Percentiles rank a stretch among this genome's conserved stretches.
phyloP scores from a whole-genome alignment of 2,329 filamentous ascomycete species.

The Monosporascus sp. region DNA sequence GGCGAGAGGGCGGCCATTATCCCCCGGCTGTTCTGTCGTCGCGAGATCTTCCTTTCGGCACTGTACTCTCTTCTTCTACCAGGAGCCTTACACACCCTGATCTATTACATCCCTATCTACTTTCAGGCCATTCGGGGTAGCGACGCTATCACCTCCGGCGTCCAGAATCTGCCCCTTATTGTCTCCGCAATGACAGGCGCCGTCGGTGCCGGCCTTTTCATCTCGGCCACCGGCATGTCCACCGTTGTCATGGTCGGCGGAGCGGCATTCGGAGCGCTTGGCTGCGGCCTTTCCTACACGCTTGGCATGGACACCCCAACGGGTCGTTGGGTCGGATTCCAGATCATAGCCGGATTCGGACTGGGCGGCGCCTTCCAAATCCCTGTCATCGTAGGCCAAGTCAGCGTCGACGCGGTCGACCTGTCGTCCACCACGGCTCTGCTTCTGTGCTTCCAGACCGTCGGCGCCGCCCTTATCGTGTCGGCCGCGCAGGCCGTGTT shows the following conservation, averaged over 20 bases:
- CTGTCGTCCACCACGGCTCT: conserved; percentile 22
- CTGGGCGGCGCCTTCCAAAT: conserved; percentile 26
- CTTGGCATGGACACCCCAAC: conserved; percentile 20
- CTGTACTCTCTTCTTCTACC: too few relatives aligned
- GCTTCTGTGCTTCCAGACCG: not conserved
- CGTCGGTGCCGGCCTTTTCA: conserved; percentile 19
- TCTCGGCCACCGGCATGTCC: conserved; percentile 21
- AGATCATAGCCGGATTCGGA: conserved; percentile 34
- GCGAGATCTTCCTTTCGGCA: too few relatives aligned
- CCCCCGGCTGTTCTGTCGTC: too few relatives aligned
- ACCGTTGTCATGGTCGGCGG: conserved; percentile 32
- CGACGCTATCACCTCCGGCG: conserved; percentile 25
- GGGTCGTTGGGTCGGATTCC: conserved; percentile 39
- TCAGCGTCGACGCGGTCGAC: conserved; percentile 23
- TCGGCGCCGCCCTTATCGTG: not conserved
- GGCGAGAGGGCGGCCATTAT: too few relatives aligned
- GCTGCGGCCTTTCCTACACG: conserved; percentile 25
- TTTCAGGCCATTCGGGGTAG: conserved; percentile 33
- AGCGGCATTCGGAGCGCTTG: conserved; percentile 25
- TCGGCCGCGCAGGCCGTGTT: not conserved
- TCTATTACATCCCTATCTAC: conserved; percentile 35
- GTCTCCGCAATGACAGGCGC: conserved; percentile 22
- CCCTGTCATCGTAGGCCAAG: conserved; percentile 33
- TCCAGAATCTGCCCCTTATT: conserved; percentile 29
- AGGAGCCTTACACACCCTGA: too few relatives aligned